These are phyloP conservation scores for Neocucurbitaria cava DNA, from an alignment of 2,329 filamentous ascomycete species.

Conservation along the genomic window DNA sequence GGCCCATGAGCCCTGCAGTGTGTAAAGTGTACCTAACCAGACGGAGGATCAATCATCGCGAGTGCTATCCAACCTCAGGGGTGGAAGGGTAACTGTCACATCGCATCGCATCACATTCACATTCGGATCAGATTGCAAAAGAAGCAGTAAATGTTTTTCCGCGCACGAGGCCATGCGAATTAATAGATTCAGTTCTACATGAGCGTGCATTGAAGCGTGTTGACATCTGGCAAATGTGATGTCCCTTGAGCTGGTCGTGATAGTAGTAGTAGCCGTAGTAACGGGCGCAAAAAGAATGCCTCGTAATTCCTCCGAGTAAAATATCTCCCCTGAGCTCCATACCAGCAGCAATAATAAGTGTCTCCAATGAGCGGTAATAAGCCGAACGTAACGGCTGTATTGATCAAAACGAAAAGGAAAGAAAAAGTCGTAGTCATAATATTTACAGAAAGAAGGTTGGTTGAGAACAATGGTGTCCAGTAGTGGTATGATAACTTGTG, in stretches of 20 bases:
- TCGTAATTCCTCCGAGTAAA: slow-evolving; percentile 7
- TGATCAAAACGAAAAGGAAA: slow-evolving; percentile 11
- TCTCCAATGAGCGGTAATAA: background rate
- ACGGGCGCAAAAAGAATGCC: slow-evolving; percentile 11
- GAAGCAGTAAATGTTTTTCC: slow-evolving; percentile 7
- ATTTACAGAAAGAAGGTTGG: slow-evolving; percentile 34
- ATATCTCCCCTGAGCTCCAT: slow-evolving; percentile 9
- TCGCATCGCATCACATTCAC: background rate
- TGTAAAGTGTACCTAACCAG: no score
- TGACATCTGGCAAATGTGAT: slow-evolving; percentile 11
- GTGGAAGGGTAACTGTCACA: no score
- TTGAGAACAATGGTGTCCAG: slow-evolving; percentile 7
- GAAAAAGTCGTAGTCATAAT: slow-evolving; percentile 36
- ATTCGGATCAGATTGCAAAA: background rate
- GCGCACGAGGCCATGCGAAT: slow-evolving; percentile 37
- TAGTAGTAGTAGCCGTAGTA: background rate
- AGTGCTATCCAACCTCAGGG: no score
- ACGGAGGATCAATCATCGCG: no score
- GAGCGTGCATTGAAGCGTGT: slow-evolving; percentile 30
- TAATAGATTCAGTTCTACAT: slow-evolving; percentile 22
- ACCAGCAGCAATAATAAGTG: slow-evolving; percentile 28
- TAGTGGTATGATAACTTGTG: background rate
- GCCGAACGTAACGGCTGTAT: background rate
- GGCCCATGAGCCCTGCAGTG: no score
- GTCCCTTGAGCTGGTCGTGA: slow-evolving; percentile 2